A percentile compares a stretch with the other conserved stretches of the same genome.
Conservation (phyloP, 2,329 filamentous ascomycete species). For the Ophiosphaerella korrae region DNA sequence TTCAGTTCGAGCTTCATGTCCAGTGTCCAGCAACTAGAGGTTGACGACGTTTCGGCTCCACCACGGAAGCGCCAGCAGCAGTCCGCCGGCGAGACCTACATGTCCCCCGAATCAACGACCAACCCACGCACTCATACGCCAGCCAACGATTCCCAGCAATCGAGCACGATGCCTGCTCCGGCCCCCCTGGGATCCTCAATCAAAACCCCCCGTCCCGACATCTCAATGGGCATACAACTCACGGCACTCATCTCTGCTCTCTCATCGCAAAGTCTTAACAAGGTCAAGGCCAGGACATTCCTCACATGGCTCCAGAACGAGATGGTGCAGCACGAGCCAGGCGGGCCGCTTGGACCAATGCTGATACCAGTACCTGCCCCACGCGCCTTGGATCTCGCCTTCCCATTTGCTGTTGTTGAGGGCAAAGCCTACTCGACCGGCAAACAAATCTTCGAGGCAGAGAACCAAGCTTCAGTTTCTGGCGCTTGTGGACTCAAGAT, state of each 20-base stretch:
- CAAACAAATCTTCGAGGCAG: conserved; percentile 19
- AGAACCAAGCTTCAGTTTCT: conserved; percentile 21
- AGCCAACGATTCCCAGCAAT: conserved; percentile 1
- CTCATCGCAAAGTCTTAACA: conserved; percentile 11
- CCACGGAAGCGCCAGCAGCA: conserved; percentile 4
- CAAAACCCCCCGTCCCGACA: conserved; percentile 9
- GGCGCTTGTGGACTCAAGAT: conserved; percentile 16
- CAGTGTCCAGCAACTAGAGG: conserved; percentile 7
- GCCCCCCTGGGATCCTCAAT: conserved; percentile 2
- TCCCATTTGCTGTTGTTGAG: conserved; percentile 17
- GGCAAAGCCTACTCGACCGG: conserved; percentile 18
- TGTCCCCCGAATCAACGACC: conserved; percentile 4
- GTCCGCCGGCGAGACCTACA: background rate
- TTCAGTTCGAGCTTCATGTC: conserved; percentile 11
- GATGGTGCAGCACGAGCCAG: conserved; percentile 8
- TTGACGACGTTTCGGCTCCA: conserved; percentile 7
- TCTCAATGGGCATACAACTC: conserved; percentile 11
- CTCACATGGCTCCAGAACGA: conserved; percentile 9
- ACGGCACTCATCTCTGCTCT: conserved; percentile 13
- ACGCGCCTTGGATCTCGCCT: conserved; percentile 10
- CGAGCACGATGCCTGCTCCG: conserved; percentile 29
- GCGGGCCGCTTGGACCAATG: conserved; percentile 6
- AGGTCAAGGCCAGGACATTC: background rate
- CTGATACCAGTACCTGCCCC: conserved; percentile 6
- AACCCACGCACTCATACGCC: conserved; percentile 1